phyloP scores from a whole-genome alignment of 2,329 filamentous ascomycete species.

The Penicillium sp. region DNA sequence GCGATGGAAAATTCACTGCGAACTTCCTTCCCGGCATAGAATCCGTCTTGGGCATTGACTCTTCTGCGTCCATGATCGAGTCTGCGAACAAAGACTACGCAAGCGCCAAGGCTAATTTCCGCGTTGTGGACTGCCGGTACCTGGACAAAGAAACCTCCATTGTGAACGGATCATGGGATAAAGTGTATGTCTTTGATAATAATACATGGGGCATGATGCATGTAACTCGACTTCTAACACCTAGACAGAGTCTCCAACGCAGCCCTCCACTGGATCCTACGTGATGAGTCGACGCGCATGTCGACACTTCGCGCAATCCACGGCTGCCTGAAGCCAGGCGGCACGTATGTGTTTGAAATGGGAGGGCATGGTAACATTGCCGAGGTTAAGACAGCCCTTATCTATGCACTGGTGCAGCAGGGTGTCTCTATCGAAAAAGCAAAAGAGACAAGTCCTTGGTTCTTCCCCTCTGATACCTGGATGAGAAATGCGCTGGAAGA shows the following conservation, averaged over 20 bases:
- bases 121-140: slow-evolving; percentile 37
- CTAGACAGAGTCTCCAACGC: slow-evolving; percentile 56
- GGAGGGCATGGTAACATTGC: slow-evolving; percentile 67
- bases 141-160: slow-evolving; percentile 29
- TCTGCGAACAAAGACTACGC: slow-evolving; percentile 49
- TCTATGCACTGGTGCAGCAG: slow-evolving; percentile 51
- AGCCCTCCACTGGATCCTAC: slow-evolving; percentile 66
- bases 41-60: slow-evolving; percentile 59
- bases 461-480: slow-evolving; percentile 67
- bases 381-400: slow-evolving; percentile 60
- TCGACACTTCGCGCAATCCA: slow-evolving; percentile 56
- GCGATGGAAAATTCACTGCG: slow-evolving; percentile 60
- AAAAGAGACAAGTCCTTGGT: slow-evolving; percentile 61
- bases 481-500: slow-evolving; percentile 41
- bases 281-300: slow-evolving; percentile 43
- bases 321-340: slow-evolving; percentile 54
- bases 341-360: slow-evolving; percentile 66
- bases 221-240: not conserved
- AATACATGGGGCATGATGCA: not conserved
- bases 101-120: slow-evolving; percentile 26
- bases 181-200: slow-evolving; percentile 45
- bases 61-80: slow-evolving; percentile 58
- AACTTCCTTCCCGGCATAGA: slow-evolving; percentile 52
- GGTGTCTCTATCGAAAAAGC: slow-evolving; percentile 53
- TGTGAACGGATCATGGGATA: slow-evolving; percentile 42